Percentiles rank a stretch among this genome's conserved stretches.
Conservation (phyloP, 805 yeast species). For the Starmerella lactis-condensi region DNA sequence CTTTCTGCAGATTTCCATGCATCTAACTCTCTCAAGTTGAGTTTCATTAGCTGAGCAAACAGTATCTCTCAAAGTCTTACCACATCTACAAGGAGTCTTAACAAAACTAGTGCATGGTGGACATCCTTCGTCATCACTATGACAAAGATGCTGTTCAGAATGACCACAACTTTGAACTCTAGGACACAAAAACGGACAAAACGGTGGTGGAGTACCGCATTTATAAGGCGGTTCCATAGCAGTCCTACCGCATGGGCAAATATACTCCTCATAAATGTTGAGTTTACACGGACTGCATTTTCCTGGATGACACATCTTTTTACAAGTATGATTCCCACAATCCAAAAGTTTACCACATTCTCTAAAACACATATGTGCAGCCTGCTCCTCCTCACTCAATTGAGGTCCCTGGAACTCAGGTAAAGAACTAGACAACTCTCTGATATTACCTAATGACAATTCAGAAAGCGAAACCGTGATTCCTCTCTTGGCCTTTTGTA, state of each 20-base stretch:
- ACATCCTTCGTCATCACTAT: constrained; percentile 6
- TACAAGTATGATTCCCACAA: constrained; percentile 3
- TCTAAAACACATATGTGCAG: constrained; percentile 1
- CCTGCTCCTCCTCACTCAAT: not conserved
- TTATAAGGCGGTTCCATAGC: constrained; percentile 18
- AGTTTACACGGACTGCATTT: constrained; percentile 19
- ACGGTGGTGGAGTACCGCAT: constrained; percentile 19
- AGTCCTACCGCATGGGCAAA: constrained; percentile 20
- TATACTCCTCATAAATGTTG: constrained; percentile 18
- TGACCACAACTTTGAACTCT: constrained; percentile 20
- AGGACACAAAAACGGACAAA: constrained; percentile 16
- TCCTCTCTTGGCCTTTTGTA: not conserved
- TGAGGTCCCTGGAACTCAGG: not conserved
- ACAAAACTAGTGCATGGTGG: constrained; percentile 23
- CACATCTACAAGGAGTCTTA: constrained; percentile 42
- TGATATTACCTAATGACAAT: not conserved
- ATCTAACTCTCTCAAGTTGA: not conserved
- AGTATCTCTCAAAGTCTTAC: constrained; percentile 20
- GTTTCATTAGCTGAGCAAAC: not conserved
- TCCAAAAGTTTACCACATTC: not conserved
- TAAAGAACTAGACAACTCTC: too few species aligned
- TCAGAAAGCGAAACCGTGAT: not conserved
- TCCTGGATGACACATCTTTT: constrained; percentile 19
- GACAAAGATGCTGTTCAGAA: constrained; percentile 14
- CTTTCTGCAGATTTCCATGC: not conserved